phyloP scores from a whole-genome alignment of 176 grass and related monocot species.

The Carex scoparia region DNA sequence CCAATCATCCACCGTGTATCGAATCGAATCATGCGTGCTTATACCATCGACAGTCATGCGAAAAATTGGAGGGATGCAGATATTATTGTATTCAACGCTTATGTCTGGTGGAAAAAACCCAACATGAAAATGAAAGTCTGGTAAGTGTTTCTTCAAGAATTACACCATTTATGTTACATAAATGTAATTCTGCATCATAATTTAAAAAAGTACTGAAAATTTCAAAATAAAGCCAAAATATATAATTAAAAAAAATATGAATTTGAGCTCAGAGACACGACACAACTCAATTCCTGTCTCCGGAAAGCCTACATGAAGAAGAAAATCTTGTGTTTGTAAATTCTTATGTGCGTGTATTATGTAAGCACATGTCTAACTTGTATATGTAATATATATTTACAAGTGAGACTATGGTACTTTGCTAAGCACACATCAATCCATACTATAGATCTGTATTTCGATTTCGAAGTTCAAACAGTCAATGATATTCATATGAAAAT shows the following conservation, averaged over 20 bases:
- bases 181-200: not conserved
- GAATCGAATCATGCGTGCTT: slow-evolving; percentile 62
- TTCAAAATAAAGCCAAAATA: not conserved
- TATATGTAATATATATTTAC: too few relatives aligned
- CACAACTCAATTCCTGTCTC: slow-evolving; percentile 18
- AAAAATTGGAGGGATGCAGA: slow-evolving; percentile 62
- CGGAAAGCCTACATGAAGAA: slow-evolving; percentile 10
- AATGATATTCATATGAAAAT: too few relatives aligned
- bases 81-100: slow-evolving; percentile 83
- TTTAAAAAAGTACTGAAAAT: not conserved
- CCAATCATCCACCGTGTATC: slow-evolving; percentile 65
- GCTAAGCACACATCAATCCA: too few relatives aligned
- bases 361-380: not conserved
- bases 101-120: slow-evolving; percentile 94
- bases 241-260: not conserved
- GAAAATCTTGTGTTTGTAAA: slow-evolving; percentile 17
- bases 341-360: not conserved
- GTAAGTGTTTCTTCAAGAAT: slow-evolving; percentile 42
- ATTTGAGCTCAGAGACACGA: slow-evolving; percentile 12
- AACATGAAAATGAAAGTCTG: slow-evolving; percentile 80
- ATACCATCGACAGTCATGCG: slow-evolving; percentile 63
- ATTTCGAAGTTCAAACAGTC: too few relatives aligned
- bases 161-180: not conserved
- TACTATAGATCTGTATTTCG: too few relatives aligned
- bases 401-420: too few relatives aligned